Percentiles rank a stretch among this genome's conserved stretches.
phyloP scores from a whole-genome alignment of 306 rosid species.

The Rosa lucieae region DNA sequence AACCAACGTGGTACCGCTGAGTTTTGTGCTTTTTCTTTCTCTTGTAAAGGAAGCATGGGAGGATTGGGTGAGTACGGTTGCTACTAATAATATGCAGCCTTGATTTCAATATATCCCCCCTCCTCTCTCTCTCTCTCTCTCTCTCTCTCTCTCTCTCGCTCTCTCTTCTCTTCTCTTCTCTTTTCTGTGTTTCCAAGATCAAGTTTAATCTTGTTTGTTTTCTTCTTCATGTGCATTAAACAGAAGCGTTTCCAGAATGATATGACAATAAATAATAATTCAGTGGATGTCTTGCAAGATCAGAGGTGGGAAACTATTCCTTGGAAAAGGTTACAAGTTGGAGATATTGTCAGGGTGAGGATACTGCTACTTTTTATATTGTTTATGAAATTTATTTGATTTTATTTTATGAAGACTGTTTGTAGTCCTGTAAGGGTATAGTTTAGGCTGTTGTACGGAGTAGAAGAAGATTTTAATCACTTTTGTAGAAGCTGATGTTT shows the following conservation, averaged over 20 bases:
- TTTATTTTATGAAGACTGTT: not conserved
- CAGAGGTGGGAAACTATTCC: constrained; percentile 77
- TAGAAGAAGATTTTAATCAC: not conserved
- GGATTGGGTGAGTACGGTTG: constrained; percentile 76
- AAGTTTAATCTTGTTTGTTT: constrained; percentile 1
- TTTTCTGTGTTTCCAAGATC: not conserved
- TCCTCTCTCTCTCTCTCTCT: not conserved
- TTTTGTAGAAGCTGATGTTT: constrained; percentile 13
- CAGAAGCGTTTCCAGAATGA: constrained; percentile 98
- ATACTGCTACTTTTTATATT: constrained; percentile 13
- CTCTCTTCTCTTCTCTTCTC: not conserved
- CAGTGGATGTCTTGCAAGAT: constrained; percentile 71
- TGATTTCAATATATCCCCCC: not conserved
- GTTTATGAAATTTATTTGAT: constrained; percentile 6
- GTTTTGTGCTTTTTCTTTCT: constrained; percentile 87
- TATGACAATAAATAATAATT: constrained; percentile 69
- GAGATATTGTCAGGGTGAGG: constrained; percentile 83
- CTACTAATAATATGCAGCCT: constrained; percentile 19
- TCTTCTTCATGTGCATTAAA: constrained; percentile 29
- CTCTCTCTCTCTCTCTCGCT: not conserved
- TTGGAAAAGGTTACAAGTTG: constrained; percentile 93
- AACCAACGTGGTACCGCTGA: constrained; percentile 84
- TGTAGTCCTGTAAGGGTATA: not conserved
- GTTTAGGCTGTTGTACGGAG: not conserved
- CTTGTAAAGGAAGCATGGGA: constrained; percentile 92